Percentiles rank a stretch among this genome's conserved stretches.
These are phyloP conservation scores for Prunella vulgaris DNA, from an alignment of 257 asterid species.

Conservation along the genomic window DNA sequence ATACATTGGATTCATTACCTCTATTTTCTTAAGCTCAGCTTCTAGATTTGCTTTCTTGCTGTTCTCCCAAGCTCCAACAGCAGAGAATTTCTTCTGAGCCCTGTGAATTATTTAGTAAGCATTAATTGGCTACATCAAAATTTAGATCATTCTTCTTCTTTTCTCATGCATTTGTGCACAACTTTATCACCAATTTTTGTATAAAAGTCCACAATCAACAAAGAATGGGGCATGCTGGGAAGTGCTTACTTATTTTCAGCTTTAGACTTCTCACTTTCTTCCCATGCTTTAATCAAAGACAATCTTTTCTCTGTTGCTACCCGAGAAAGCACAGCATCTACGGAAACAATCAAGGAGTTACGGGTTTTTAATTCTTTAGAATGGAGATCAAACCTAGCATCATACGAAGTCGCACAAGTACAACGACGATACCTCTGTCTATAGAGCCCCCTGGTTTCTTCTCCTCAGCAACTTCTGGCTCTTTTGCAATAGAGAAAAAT, in stretches of 20 bases:
- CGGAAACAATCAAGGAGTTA: conserved; percentile 1
- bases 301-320: conserved; percentile 81
- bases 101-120: conserved; percentile 21
- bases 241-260: conserved; percentile 61
- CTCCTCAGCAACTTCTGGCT: conserved; percentile 60
- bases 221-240: too few relatives aligned
- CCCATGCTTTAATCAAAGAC: conserved; percentile 87
- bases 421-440: conserved; percentile 61
- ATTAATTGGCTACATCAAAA: not conserved
- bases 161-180: not conserved
- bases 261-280: conserved; percentile 90
- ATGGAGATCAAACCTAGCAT: not conserved
- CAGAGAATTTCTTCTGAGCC: conserved; percentile 47
- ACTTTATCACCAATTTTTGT: not conserved
- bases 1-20: conserved; percentile 41
- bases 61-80: conserved; percentile 54
- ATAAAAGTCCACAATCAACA: not conserved
- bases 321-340: conserved; percentile 81
- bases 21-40: conserved; percentile 53
- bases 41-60: conserved; percentile 55
- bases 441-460: conserved; percentile 71
- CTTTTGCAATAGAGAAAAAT: conserved; percentile 23
- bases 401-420: not conserved
- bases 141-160: not conserved
- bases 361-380: not conserved